These are phyloP conservation scores for Chaetomium globosum DNA, from an alignment of 2,329 filamentous ascomycete species.

Conservation along the genomic window DNA sequence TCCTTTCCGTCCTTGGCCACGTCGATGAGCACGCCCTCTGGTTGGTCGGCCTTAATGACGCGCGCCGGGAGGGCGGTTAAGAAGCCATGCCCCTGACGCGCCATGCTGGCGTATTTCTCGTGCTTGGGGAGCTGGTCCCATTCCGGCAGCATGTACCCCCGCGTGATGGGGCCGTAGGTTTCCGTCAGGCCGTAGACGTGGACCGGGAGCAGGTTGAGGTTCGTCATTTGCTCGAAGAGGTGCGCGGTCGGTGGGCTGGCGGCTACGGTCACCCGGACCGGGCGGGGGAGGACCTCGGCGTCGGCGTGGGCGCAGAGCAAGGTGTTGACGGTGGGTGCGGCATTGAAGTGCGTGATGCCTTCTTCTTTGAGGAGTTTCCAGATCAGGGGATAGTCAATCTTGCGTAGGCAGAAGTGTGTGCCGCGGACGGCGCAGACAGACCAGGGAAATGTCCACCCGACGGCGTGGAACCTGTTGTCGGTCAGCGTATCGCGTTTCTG, in stretches of 20 bases:
- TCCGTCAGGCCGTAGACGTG: slow-evolving; percentile 89
- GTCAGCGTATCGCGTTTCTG: background rate
- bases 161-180: slow-evolving; percentile 95
- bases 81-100: slow-evolving; percentile 90
- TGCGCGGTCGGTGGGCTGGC: slow-evolving; percentile 87
- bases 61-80: slow-evolving; percentile 78
- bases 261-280: slow-evolving; percentile 87
- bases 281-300: slow-evolving; percentile 67
- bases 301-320: slow-evolving; percentile 79
- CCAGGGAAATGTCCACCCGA: slow-evolving; percentile 90
- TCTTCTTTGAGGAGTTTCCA: slow-evolving; percentile 88
- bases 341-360: slow-evolving; percentile 90
- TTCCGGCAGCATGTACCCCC: slow-evolving; percentile 81
- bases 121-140: slow-evolving; percentile 76
- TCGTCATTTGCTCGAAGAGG: slow-evolving; percentile 85
- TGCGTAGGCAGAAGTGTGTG: slow-evolving; percentile 92
- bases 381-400: slow-evolving; percentile 91
- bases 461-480: slow-evolving; percentile 61
- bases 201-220: slow-evolving; percentile 82
- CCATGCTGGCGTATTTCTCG: slow-evolving; percentile 88
- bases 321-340: slow-evolving; percentile 94
- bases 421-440: slow-evolving; percentile 88
- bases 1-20: slow-evolving; percentile 54
- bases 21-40: slow-evolving; percentile 64
- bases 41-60: slow-evolving; percentile 77